Base-by-base conservation (phyloP, 2,329 filamentous ascomycete species). In the Atkinsonella texensis region DNA sequence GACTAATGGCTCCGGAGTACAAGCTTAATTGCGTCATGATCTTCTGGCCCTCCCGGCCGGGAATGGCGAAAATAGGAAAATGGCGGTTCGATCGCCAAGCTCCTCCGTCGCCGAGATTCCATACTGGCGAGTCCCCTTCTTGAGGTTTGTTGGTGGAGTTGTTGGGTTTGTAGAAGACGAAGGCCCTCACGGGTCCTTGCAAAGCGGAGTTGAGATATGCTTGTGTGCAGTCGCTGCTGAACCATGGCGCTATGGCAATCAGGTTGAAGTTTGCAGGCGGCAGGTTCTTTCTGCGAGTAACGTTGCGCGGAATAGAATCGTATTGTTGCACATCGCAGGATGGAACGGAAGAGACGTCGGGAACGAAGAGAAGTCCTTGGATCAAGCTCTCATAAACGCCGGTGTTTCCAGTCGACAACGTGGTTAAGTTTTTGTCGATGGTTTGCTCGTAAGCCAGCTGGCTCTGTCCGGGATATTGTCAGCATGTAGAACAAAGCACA, bases 201-300 rank as follows among this genome's bases (percentile, higher is more conserved):
- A 73, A 70, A n/a, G 79, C 76, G 18, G 79, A 74, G 17, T 74
- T 68, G 46, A 97, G 75, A 63, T 89, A 95, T 44, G 84, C 77
- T 51, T 75, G 68, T 12, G 87, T 85, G 63, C 91, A 98, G 28
- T 80, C 71, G 8, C 76, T 70, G 55, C 77, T 85, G 59, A 89
- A 81, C 90, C 91, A 97, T 31, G 91, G 91, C 23, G 88, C 90
- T 50, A 96, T 70, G 31, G 86, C 90, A 59, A 96, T 80, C 49
- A 89, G 73, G 51, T 84, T 81, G 65, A 87, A 89, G 57, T 85
- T 81, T 47, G 76, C 76, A 0, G 75, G 72, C 0, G 82, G 81
- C 1, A 96, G 77, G 60, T 93, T 76, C n/a, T 68, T 65, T 58
- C 79, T 76, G 15, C 84, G 80, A 12, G 88, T 95, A 51, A 82